phyloP scores from a whole-genome alignment of 345 rosid species.

The Lepidium sativum region DNA sequence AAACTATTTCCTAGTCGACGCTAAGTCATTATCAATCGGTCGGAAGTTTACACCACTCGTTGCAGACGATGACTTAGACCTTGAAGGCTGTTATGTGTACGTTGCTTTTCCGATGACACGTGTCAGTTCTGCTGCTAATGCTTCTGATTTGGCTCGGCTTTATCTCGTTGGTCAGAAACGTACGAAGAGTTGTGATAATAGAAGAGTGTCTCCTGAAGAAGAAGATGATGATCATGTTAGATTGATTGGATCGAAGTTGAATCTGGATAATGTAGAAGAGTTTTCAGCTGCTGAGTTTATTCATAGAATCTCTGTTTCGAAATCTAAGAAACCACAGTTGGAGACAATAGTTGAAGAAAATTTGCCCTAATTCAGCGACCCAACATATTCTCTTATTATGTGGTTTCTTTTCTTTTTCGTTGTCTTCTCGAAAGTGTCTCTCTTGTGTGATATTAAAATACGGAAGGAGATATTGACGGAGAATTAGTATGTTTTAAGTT shows the following conservation, averaged over 20 bases:
- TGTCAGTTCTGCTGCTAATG: constrained; percentile 39
- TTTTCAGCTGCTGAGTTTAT: constrained; percentile 40
- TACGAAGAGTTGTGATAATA: constrained; percentile 14
- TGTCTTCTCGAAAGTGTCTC: background rate
- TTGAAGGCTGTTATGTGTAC: constrained; percentile 34
- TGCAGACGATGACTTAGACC: constrained; percentile 72
- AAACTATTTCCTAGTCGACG: constrained; percentile 51
- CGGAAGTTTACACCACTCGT: constrained; percentile 51
- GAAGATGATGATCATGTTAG: background rate
- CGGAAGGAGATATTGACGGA: background rate
- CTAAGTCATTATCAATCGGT: constrained; percentile 49
- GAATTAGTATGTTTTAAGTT: background rate
- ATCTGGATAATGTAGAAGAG: constrained; percentile 55
- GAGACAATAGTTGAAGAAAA: constrained; percentile 65
- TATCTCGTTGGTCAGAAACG: constrained; percentile 37
- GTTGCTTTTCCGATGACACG: constrained; percentile 68
- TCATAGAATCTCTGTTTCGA: constrained; percentile 48
- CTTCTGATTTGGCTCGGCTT: constrained; percentile 58
- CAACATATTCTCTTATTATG: too few relatives aligned
- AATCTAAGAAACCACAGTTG: constrained; percentile 73
- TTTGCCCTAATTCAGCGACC: background rate
- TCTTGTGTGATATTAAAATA: constrained; percentile 2
- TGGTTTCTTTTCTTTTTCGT: background rate
- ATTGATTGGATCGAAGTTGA: constrained; percentile 28
- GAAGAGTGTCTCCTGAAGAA: constrained; percentile 31